Evolutionary conservation across 2,329 filamentous ascomycete species (phyloP).

Genomic region (Lachnellula subtilissima): DNA sequence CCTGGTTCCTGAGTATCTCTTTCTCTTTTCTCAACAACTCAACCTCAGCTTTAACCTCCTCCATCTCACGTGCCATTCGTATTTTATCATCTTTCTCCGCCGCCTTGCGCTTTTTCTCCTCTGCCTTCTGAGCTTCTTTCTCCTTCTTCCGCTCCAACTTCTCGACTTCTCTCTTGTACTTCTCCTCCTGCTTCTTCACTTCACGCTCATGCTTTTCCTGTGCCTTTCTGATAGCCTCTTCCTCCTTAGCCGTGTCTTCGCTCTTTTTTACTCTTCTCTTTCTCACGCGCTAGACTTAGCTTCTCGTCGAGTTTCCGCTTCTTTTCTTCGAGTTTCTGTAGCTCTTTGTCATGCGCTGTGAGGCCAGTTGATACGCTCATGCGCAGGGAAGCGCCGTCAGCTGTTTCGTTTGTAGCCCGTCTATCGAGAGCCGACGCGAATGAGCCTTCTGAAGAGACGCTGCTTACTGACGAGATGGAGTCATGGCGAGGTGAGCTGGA

Average conservation of each 20-base stretch:
- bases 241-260: constrained; percentile 47
- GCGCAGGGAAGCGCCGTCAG: constrained; percentile 27
- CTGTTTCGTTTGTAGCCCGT: constrained; percentile 17
- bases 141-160: constrained; percentile 61
- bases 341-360: constrained; percentile 54
- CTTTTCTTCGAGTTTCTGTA: constrained; percentile 58
- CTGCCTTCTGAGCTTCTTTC: constrained; percentile 57
- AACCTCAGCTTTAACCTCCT: constrained; percentile 47
- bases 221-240: constrained; percentile 48
- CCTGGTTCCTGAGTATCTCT: constrained; percentile 49
- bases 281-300: constrained; percentile 50
- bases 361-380: constrained; percentile 37
- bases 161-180: constrained; percentile 57
- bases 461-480: constrained; percentile 29
- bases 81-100: constrained; percentile 49
- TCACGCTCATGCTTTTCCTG: constrained; percentile 60
- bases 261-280: constrained; percentile 39
- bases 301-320: constrained; percentile 60
- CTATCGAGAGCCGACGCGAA: constrained; percentile 43
- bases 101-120: constrained; percentile 46
- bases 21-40: constrained; percentile 52
- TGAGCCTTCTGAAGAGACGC: constrained; percentile 44
- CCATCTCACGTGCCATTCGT: constrained; percentile 48
- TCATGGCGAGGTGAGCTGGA: constrained; percentile 7
- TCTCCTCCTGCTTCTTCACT: constrained; percentile 61